Base-by-base conservation (phyloP, 2,329 filamentous ascomycete species). In the Neonectria magnoliae region DNA sequence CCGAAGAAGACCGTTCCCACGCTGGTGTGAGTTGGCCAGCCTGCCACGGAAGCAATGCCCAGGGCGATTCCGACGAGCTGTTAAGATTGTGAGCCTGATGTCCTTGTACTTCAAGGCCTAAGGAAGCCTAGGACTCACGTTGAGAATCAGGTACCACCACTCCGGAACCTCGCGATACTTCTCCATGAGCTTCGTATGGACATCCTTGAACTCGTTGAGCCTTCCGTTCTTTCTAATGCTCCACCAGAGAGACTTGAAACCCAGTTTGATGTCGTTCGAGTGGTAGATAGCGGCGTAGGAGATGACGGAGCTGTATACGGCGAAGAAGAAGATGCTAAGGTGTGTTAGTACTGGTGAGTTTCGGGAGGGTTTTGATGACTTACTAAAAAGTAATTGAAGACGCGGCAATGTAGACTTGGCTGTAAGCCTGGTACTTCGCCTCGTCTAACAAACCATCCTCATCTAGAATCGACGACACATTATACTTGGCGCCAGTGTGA, bases 131-230 rank as follows among this genome's bases (percentile, higher is more conserved):
- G 0, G 1, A 62, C 69, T 62, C 3, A 71, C 65, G 22, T 73
- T 73, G 0, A 73, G 62, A 16, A 73, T 31, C 1, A 73, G 11
- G 27, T 77, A 79, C 77, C 83, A 85, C 82, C 82, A 85, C 60
- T 84, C 82, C 0, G 83, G 83, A 0, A 84, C 81, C 51, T 84
- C 83, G 0, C 75, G 73, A 64, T 84, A 85, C 2, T 73, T 75
- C 5, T 75, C 68, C 82, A 85, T 84, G 1, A 82, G 71, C 0
- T 79, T 73, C 2, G 73, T 81, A 42, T 84, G 81, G 0, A 81
- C 69, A 64, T 85, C 82, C 57, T 79, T 80, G 14, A 80, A 78
- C 3, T 71, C 63, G 0, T 53, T 48, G 4, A 51, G 16, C 16
- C 57, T 62, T 47, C 57, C 47, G 0, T 63, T 27, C 11, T 68